A percentile compares a stretch with the other conserved stretches of the same genome.
phyloP scores from a whole-genome alignment of 441 rosid genomes.

The Hypseocharis bilobata region DNA sequence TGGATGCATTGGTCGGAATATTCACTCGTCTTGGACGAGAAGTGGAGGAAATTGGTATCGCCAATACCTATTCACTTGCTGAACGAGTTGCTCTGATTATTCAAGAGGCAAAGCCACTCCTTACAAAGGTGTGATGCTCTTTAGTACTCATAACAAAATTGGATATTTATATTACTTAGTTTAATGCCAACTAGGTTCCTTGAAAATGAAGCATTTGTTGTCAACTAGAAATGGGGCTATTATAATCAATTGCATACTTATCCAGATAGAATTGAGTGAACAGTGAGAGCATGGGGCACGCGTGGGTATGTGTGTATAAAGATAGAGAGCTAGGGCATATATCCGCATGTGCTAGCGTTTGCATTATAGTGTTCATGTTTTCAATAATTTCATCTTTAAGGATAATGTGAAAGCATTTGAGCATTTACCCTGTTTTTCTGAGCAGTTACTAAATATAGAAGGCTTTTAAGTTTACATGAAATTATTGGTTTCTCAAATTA shows the following conservation, averaged over 20 bases:
- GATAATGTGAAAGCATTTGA: no score
- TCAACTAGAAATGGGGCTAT: background rate
- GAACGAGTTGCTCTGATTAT: constrained; percentile 71
- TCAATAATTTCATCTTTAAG: background rate
- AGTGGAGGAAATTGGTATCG: constrained; percentile 70
- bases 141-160: background rate
- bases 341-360: no score
- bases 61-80: constrained; percentile 52
- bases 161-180: background rate
- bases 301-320: no score
- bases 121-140: constrained; percentile 56
- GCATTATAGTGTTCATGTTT: no score
- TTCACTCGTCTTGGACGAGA: constrained; percentile 81
- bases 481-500: background rate
- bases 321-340: no score
- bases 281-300: background rate
- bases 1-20: constrained; percentile 82
- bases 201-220: background rate
- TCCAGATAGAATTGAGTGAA: background rate
- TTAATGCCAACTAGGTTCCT: background rate
- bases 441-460: background rate
- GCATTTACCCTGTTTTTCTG: no score
- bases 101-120: constrained; percentile 80
- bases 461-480: background rate
- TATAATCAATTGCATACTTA: background rate